These are phyloP conservation scores for Entonaema liquescens DNA, from an alignment of 495 filamentous ascomycete genomes.

Conservation along the genomic window DNA sequence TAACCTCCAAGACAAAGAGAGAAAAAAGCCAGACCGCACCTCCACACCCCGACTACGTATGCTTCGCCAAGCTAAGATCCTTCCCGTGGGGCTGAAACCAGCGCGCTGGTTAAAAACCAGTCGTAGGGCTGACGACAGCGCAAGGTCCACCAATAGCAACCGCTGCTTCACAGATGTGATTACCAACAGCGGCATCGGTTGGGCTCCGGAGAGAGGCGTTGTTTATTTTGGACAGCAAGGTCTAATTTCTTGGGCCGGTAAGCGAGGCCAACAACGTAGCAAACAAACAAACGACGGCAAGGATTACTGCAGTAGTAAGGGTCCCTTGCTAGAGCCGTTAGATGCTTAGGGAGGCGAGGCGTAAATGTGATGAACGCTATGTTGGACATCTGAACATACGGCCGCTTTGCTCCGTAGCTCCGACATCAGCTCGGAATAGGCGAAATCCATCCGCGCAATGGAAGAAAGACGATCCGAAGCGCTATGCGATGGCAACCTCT, in stretches of 20 bases:
- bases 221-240: background rate
- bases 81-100: constrained; percentile 14
- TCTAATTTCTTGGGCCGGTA: background rate
- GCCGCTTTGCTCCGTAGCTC: background rate
- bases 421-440: background rate
- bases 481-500: no score
- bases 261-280: background rate
- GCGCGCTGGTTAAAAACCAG: constrained; percentile 1
- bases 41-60: background rate
- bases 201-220: background rate
- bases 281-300: background rate
- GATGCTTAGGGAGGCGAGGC: background rate
- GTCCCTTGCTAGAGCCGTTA: background rate
- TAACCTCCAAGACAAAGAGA: constrained; percentile 6
- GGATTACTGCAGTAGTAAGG: background rate
- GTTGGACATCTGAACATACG: background rate
- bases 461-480: background rate
- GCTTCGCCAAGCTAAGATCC: constrained; percentile 13
- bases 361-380: background rate
- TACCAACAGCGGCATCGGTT: background rate
- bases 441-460: background rate
- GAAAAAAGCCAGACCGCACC: background rate
- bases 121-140: constrained; percentile 25
- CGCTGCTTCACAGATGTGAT: background rate
- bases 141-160: constrained; percentile 1